Percentiles rank a stretch among this genome's conserved stretches.
These are phyloP conservation scores for Oidiodendron maius DNA, from an alignment of 495 filamentous ascomycete species.

Conservation along the genomic window DNA sequence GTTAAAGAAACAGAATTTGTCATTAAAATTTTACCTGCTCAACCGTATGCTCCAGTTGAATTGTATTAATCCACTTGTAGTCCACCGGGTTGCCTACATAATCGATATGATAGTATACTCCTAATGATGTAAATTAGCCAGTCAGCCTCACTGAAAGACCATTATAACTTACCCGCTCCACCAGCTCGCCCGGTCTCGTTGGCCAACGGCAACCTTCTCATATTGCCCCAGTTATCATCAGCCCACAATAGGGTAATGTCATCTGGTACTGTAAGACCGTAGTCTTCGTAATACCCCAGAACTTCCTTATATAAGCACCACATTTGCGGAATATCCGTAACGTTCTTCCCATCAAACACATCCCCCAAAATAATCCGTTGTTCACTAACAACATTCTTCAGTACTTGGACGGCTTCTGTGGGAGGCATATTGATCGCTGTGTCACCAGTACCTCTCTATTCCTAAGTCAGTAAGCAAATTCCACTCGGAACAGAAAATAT, in stretches of 20 bases:
- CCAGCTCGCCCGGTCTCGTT: conserved; percentile 55
- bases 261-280: conserved; percentile 60
- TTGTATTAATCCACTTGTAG: conserved; percentile 71
- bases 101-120: conserved; percentile 71
- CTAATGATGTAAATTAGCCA: background rate
- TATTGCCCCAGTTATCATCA: conserved; percentile 72
- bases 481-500: too few relatives aligned
- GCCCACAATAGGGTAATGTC: conserved; percentile 69
- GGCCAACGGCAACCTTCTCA: conserved; percentile 55
- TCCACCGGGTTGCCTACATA: conserved; percentile 59
- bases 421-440: conserved; percentile 49
- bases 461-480: background rate
- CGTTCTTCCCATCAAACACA: conserved; percentile 45
- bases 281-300: conserved; percentile 56
- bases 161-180: conserved; percentile 38
- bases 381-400: conserved; percentile 52
- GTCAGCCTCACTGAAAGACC: conserved; percentile 26
- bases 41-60: conserved; percentile 57
- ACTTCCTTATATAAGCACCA: conserved; percentile 73
- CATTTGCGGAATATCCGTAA: conserved; percentile 57
- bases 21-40: conserved; percentile 36
- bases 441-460: conserved; percentile 54
- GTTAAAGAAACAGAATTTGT: background rate
- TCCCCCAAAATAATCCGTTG: conserved; percentile 52
- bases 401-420: conserved; percentile 49